Base-by-base conservation (phyloP, 805 yeast genomes). In the Starmera pachycereana region DNA sequence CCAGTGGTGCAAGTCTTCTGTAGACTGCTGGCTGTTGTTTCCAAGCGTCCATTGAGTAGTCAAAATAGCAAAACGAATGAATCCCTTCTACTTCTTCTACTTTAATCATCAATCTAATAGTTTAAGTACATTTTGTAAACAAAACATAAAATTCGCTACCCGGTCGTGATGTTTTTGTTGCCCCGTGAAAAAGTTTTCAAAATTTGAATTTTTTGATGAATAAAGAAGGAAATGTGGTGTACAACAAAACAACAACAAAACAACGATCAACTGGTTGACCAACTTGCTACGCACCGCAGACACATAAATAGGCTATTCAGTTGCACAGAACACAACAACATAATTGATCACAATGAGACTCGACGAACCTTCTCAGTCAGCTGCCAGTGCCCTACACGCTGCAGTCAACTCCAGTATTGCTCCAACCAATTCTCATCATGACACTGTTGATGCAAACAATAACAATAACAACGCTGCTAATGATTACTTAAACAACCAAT, bases 311-410 rank as follows among this genome's bases (percentile, higher is more conserved):
- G 5, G 27, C 27, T 22, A 22, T 22, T 8, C 27, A n/a, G 29
- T 42, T 43, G 43, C 40, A 27, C 48, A 41, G 54, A 54, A 29
- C 50, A 50, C 13, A 38, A 30, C 32, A 34, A 29, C 44, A 45
- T 41, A 19, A 44, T 37, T 32, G 37, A 45, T 8, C 49, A 46
- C 33, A 44, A 42, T 32, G 53, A 22, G 27, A 22, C 27, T 22
- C 2, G 27, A 22, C 6, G 27, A 22, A 22, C 5, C 27, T 6
- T 22, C 27, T 6, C 27, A 22, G 9, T 22, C 47, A 37, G 54
- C 54, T 16, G 52, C 51, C 19, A 46, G 36, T 29, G 57, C 54
- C 7, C 44, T 53, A 3, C 58, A 53, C 40, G 50, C 46, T 7
- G 53, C 44, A 6, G 48, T 22, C 27, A 22, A 5, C 27, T 6